Evolutionary conservation across 2,329 filamentous ascomycete species (phyloP), one percentile per base, ranked within the genome.

Genomic region (Chrysoporthe cubensis): DNA sequence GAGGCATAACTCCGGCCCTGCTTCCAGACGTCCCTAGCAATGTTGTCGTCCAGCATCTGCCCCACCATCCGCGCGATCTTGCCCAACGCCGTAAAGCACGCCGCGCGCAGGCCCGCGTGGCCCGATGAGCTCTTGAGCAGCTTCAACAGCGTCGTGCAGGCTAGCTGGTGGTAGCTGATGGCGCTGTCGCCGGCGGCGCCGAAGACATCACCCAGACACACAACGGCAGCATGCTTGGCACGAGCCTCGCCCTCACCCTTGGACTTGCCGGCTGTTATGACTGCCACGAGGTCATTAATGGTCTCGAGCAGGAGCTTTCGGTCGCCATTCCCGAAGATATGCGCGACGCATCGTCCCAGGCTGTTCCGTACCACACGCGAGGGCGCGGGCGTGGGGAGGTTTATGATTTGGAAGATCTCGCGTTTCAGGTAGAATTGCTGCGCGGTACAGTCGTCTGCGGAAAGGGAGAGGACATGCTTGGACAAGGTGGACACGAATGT

Each of bases 21-120:
- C 79, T 97, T 99, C 93, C 94, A 98, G 18, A 96, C 88, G 77
- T 97, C 94, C 75, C 94, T 89, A n/a, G 92, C 92, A 48, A 94
- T 84, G 65, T 82, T 84, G 78, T 99, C 96, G 73, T 99, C 96
- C 74, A 95, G 85, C 69, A 92, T 93, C 5, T 85, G 84, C 66
- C 87, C 86, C 40, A 97, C 88, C 78, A 94, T 95, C 68, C 85
- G 85, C 37, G 90, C 84, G 52, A 97, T 87, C 80, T 94, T 94
- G 54, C 87, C 89, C 61, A 97, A 79, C 0, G 93, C 88, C 57
- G 84, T 86, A 75, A 97, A 93, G 32, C 94, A 85, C 21, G 92
- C 90, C 18, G 91, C 92, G 69, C 94, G 89, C 66, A 97, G 81
- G 0, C 94, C 96, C 0, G 93, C 90, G 82, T 97, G 90, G 73